Evolutionary conservation across 2,329 filamentous ascomycete species (phyloP).

Genomic region (Cordyceps cicadae): DNA sequence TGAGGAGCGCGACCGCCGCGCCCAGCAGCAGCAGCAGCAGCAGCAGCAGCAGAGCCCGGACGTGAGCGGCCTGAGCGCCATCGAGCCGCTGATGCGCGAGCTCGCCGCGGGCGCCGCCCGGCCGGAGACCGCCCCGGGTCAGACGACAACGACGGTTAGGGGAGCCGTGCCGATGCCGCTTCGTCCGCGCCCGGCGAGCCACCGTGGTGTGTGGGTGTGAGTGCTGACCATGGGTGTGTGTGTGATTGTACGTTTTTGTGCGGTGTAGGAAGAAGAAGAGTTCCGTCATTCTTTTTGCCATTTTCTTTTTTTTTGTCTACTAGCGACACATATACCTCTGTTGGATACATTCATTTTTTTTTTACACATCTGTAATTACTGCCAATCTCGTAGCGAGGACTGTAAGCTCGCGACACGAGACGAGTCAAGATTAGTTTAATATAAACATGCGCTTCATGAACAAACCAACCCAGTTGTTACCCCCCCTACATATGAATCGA

Average conservation of each 20-base stretch:
- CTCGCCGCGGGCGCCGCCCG: conserved; percentile 22
- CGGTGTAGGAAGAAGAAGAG: neutral
- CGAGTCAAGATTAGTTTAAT: neutral
- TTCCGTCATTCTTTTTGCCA: neutral
- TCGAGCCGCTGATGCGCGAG: conserved; percentile 39
- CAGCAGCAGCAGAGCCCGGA: conserved; percentile 21
- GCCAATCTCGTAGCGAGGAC: neutral
- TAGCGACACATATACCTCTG: conserved; percentile 7
- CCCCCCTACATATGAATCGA: too few species aligned
- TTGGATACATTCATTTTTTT: neutral
- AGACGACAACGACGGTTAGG: neutral
- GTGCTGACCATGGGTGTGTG: too few species aligned
- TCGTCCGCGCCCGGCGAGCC: neutral
- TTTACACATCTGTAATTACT: neutral
- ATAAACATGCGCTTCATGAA: too few species aligned
- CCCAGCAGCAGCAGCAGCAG: conserved; percentile 16
- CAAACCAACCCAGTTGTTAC: too few species aligned
- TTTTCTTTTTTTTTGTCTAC: neutral
- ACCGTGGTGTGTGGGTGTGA: neutral
- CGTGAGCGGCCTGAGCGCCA: conserved; percentile 28
- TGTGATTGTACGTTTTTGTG: neutral
- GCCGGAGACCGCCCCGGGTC: neutral
- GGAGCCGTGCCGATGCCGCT: conserved; percentile 7
- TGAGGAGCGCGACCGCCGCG: conserved; percentile 1
- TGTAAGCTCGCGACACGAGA: neutral